Evolutionary conservation across 2,329 filamentous ascomycete species (phyloP), one percentile per base, ranked within the genome.

Genomic region (Exophiala sp.): DNA sequence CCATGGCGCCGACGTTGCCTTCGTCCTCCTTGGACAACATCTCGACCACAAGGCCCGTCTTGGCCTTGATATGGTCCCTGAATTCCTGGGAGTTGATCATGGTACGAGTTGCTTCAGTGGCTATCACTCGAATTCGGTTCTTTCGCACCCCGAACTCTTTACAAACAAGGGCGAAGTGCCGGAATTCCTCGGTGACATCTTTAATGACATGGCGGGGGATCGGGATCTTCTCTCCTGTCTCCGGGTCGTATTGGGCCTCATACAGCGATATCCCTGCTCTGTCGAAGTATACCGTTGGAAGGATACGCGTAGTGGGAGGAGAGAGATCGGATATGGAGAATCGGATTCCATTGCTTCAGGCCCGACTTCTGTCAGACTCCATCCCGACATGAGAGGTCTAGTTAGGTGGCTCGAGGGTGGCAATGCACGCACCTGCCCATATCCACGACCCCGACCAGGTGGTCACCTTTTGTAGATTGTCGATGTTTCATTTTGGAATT

Each of bases 81-180:
- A 94, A 87, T 1, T 80, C 76, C n/a, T 72, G 71, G 0, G 83
- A 81, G 62, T 95, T 96, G 49, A 78, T 68, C 5, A 89, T 88
- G 21, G 82, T 86, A 30, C 90, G 81, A 64, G 90, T 93, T 2
- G 90, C 90, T 67, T 95, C 89, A 0, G 90, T 95, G n/a, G 89
- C 90, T 32, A 96, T 79, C 7, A 95, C 79, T 16, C 79, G 78
- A 52, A 91, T 79, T 55, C 89, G 81, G 0, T 73, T 63, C 0
- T 55, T 14, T 1, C 79, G 79, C 0, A 95, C 87, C 16, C 75
- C 73, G 62, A 86, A 87, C 49, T 83, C 78, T 46, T 74, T 64
- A 51, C 88, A 90, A 46, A 86, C 84, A 22, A 71, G 72, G 53
- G 80, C 79, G 71, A 95, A 95, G 27, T 81, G 80, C 18, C 78